Evolutionary conservation across 352 stramenopile genomes (phyloP).

Genomic region (Plasmopara muralis): DNA sequence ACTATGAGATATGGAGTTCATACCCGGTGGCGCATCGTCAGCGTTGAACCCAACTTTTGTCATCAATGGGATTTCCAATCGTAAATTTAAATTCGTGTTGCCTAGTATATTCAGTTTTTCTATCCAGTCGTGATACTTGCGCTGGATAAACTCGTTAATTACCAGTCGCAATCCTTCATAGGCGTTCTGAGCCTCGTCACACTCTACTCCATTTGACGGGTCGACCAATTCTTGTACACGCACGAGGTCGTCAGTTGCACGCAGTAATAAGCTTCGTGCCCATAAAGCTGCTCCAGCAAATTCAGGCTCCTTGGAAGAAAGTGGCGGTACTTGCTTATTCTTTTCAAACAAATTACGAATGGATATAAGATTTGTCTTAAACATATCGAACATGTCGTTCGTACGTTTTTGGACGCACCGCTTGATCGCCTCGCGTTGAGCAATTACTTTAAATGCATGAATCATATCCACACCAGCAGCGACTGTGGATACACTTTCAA

Average conservation of each 20-base stretch:
- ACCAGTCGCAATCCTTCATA: slow-evolving; percentile 75
- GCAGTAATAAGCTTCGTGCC: slow-evolving; percentile 83
- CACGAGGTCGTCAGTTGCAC: slow-evolving; percentile 68
- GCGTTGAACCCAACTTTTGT: slow-evolving; percentile 49
- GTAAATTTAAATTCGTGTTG: slow-evolving; percentile 68
- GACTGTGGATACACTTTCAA: slow-evolving; percentile 89
- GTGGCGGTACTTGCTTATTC: slow-evolving; percentile 73
- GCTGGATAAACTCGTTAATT: slow-evolving; percentile 87
- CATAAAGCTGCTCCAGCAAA: slow-evolving; percentile 91
- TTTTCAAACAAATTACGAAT: slow-evolving; percentile 90
- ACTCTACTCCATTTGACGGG: slow-evolving; percentile 62
- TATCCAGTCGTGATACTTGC: slow-evolving; percentile 89
- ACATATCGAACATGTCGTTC: slow-evolving; percentile 89
- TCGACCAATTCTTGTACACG: slow-evolving; percentile 65
- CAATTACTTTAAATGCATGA: slow-evolving; percentile 90
- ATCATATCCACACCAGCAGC: slow-evolving; percentile 86
- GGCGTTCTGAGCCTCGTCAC: slow-evolving; percentile 64
- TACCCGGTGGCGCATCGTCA: slow-evolving; percentile 13
- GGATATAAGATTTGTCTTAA: slow-evolving; percentile 71
- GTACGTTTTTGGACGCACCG: slow-evolving; percentile 92
- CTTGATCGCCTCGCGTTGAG: slow-evolving; percentile 89
- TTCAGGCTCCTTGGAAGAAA: slow-evolving; percentile 86
- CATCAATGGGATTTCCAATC: slow-evolving; percentile 84
- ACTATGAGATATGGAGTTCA: slow-evolving; percentile 28
- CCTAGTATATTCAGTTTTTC: slow-evolving; percentile 78